Evolutionary conservation across 1,139 yeast genomes (phyloP), one percentile per base, ranked within the genome.

Genomic region (Taphrina betulina): DNA sequence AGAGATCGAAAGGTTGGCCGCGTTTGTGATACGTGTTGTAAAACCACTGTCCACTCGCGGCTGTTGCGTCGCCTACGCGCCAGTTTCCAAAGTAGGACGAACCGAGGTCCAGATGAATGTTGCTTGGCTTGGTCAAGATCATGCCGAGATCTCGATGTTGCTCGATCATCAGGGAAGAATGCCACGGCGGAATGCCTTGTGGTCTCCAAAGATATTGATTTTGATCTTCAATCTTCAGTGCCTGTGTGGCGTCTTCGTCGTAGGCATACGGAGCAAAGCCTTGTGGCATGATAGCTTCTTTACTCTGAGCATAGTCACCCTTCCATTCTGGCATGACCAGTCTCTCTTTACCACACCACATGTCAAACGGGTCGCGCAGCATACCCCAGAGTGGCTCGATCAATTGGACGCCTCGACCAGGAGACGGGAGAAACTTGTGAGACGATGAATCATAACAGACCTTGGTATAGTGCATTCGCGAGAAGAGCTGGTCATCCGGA

Each of bases 361-460:
- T n/a, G 24, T 50, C 54, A 20, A 31, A 50, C 4, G 54, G 54
- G 26, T 50, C 54, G 3, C 54, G 45, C 24, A 50, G 24, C 54
- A 50, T 50, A 14, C 54, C 54, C 46, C 46, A 50, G 28, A 50
- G 46, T 5, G 54, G 54, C 31, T 50, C 54, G n/a, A 50, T 50
- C 23, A 50, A 33, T 23, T 50, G 54, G 8, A 26, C 46, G n/a
- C 54, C 54, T 12, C 16, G 14, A 12, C 54, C 54, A 5, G 46
- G 12, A 8, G 40, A 22, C 5, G 54, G 54, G 22, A 7, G 24
- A 20, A 41, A 50, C 4, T n/a, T 24, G 14, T 19, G 38, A 5
- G 22, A 5, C 3, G 29, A 17, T 7, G 24, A 24, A 16, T 38
- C 37, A 28, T 38, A 50, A 35, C 54, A 50, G 14, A 16, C 45